Evolutionary conservation across 768 basidiomycete genomes (phyloP).

Genomic region (Lyophyllum shimeji): DNA sequence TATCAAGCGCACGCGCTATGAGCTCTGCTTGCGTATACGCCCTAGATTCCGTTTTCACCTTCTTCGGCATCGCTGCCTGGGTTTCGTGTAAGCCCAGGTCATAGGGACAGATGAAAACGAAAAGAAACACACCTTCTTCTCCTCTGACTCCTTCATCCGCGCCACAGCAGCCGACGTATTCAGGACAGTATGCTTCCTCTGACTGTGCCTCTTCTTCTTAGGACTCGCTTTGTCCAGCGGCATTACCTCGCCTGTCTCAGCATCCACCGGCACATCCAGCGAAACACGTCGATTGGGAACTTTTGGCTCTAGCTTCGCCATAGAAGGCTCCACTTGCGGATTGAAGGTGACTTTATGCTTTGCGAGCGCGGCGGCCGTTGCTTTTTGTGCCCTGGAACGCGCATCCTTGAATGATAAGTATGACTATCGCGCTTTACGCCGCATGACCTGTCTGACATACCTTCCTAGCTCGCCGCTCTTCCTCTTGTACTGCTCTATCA

Average conservation of each 20-base stretch:
- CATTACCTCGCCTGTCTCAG: conserved; percentile 61
- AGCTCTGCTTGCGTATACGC: conserved; percentile 79
- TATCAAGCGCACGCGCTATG: conserved; percentile 79
- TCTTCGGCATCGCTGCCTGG: conserved; percentile 64
- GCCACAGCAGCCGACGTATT: conserved; percentile 68
- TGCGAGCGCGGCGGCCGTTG: conserved; percentile 65
- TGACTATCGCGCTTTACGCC: not conserved
- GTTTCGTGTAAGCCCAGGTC: not conserved
- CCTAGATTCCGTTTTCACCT: conserved; percentile 50
- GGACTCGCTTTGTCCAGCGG: conserved; percentile 23
- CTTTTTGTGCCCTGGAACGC: conserved; percentile 57
- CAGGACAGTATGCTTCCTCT: conserved; percentile 66
- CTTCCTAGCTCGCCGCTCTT: conserved; percentile 55
- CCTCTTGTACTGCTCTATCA: conserved; percentile 58
- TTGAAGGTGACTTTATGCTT: conserved; percentile 70
- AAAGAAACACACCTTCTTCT: conserved; percentile 48
- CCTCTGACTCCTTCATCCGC: conserved; percentile 62
- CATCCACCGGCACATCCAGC: conserved; percentile 52
- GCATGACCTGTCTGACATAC: conserved; percentile 24
- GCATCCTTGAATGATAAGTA: conserved; percentile 40
- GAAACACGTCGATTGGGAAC: conserved; percentile 51
- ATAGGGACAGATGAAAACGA: not conserved
- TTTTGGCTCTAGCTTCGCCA: conserved; percentile 24
- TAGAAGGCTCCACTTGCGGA: conserved; percentile 40
- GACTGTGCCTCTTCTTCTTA: conserved; percentile 52